A percentile compares a stretch with the other conserved stretches of the same genome.
These are phyloP conservation scores for Escovopsis sp. DNA, from an alignment of 2,329 filamentous ascomycete species.

Conservation along the genomic window DNA sequence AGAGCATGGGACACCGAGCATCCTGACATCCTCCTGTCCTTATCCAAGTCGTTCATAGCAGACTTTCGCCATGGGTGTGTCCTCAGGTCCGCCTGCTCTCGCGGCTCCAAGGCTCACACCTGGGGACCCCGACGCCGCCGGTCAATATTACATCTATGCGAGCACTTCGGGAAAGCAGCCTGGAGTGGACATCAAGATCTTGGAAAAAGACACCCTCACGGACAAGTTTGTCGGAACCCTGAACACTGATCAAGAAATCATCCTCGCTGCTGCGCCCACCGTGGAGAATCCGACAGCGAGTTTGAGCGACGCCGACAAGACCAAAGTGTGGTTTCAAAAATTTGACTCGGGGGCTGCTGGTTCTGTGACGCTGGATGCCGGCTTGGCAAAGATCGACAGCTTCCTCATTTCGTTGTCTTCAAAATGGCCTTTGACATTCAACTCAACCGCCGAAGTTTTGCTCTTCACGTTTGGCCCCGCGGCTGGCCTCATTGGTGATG, in stretches of 20 bases:
- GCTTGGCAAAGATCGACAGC: background rate
- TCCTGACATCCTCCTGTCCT: no score
- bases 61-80: slow-evolving; percentile 1
- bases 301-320: slow-evolving; percentile 2
- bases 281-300: background rate
- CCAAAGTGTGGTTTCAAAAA: slow-evolving; percentile 2
- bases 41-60: no score
- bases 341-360: slow-evolving; percentile 1
- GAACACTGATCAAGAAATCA: slow-evolving; percentile 1
- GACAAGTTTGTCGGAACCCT: slow-evolving; percentile 3
- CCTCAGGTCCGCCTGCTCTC: background rate
- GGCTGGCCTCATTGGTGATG: background rate
- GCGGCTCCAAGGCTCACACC: background rate
- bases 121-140: background rate
- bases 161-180: slow-evolving; percentile 2
- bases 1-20: background rate
- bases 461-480: slow-evolving; percentile 4
- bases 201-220: background rate
- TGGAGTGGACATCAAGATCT: background rate
- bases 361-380: background rate
- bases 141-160: slow-evolving; percentile 3
- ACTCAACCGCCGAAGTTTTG: slow-evolving; percentile 2
- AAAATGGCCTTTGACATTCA: slow-evolving; percentile 4
- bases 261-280: background rate
- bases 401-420: background rate